Percentiles rank a stretch among this genome's conserved stretches.
Evolutionary conservation across 306 rosid species (phyloP).

Genomic region (Biancaea sappan): DNA sequence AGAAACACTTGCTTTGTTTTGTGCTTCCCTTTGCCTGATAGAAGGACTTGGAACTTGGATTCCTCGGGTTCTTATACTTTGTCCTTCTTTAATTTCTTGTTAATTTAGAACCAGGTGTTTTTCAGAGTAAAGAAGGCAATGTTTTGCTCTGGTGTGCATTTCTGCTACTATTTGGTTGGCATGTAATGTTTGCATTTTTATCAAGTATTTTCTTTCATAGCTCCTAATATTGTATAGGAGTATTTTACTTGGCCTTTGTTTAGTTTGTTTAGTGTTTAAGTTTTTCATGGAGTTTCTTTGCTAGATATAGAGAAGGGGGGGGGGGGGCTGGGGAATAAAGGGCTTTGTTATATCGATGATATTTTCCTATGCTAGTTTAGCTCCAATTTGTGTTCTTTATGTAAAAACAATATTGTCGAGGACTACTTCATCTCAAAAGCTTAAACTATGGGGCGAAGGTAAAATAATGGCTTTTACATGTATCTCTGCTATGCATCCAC

Average conservation of each 20-base stretch:
- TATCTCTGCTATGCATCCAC: background rate
- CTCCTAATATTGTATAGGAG: background rate
- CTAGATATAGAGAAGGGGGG: background rate
- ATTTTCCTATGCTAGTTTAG: background rate
- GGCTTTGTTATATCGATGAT: background rate
- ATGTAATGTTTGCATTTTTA: background rate
- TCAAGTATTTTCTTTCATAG: background rate
- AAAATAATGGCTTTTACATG: background rate
- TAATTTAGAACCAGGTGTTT: background rate
- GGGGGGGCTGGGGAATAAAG: background rate
- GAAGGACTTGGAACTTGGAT: too few species aligned
- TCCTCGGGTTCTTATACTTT: too few species aligned
- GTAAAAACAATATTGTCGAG: background rate
- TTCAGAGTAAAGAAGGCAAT: background rate
- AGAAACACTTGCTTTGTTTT: too few species aligned
- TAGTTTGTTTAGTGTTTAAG: background rate
- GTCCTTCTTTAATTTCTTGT: too few species aligned
- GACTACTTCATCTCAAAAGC: background rate
- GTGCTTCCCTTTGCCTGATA: too few species aligned
- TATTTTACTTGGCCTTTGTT: background rate
- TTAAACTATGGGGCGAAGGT: background rate
- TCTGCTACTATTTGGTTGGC: background rate
- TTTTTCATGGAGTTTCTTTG: background rate
- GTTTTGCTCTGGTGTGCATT: background rate
- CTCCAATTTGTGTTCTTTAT: background rate